A percentile compares a stretch with the other conserved stretches of the same genome.
Conservation (phyloP, 148 eudicot genomes). For the Rhododendron henanense region DNA sequence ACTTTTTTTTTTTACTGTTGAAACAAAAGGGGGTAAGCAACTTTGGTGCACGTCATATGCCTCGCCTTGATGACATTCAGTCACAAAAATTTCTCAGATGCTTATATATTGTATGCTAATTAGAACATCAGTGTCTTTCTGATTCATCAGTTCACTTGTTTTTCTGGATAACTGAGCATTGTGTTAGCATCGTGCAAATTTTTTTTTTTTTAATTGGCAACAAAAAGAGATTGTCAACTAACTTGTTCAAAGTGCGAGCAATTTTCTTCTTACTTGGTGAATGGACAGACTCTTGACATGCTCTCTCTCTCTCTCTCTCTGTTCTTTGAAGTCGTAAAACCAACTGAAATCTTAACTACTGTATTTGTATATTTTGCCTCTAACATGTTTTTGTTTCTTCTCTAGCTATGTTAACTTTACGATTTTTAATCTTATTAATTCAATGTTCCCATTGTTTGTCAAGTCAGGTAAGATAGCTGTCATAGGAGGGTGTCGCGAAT, state of each 20-base stretch:
- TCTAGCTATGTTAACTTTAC: not conserved
- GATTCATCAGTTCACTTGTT: not conserved
- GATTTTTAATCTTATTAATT: not conserved
- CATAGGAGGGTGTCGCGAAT: conserved; percentile 94
- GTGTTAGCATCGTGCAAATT: not conserved
- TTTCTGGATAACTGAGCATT: not conserved
- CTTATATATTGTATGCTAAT: not conserved
- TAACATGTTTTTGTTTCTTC: not conserved
- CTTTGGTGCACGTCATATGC: not conserved
- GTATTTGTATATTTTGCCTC: not conserved
- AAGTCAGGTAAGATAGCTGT: conserved; percentile 90
- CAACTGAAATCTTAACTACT: not conserved
- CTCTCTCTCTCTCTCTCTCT: not conserved
- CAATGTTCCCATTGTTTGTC: conserved; percentile 5
- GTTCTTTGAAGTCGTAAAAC: conserved; percentile 4
- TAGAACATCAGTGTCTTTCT: not conserved
- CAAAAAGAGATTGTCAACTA: not conserved
- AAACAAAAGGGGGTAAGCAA: not conserved
- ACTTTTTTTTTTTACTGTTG: not conserved
- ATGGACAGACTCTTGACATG: not conserved
- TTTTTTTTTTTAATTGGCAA: not conserved
- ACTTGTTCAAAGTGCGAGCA: not conserved
- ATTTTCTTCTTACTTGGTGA: not conserved
- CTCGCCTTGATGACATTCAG: not conserved
- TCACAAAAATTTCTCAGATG: not conserved